A percentile compares a stretch with the other conserved stretches of the same genome.
Conservation (phyloP, 169 alveolate genomes). For the Toxoplasma gondii region DNA sequence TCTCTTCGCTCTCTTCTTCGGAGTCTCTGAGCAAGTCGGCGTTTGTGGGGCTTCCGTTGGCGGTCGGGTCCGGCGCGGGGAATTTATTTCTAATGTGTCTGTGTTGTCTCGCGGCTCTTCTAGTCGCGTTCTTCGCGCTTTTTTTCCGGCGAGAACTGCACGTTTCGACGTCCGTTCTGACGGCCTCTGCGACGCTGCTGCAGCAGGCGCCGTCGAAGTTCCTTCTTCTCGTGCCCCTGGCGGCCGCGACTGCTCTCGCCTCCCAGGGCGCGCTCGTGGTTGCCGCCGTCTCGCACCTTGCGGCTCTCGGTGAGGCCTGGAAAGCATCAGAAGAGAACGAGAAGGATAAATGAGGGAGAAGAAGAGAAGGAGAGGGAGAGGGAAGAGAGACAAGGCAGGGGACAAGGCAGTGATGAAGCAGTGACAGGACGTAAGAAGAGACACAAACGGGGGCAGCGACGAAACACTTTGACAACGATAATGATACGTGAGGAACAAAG, state of each 20-base stretch:
- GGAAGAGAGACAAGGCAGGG: too few relatives aligned
- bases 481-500: too few relatives aligned
- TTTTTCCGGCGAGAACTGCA: conserved; percentile 1
- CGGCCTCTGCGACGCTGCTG: conserved; percentile 39
- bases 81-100: neutral
- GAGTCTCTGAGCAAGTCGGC: neutral
- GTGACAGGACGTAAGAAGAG: too few relatives aligned
- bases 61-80: neutral
- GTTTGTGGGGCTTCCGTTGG: neutral
- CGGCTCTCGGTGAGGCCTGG: conserved; percentile 11
- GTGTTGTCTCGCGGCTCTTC: neutral
- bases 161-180: conserved; percentile 30
- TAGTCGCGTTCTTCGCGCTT: neutral
- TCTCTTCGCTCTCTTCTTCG: too few relatives aligned
- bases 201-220: conserved; percentile 42
- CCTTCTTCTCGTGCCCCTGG: conserved; percentile 29
- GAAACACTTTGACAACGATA: too few relatives aligned
- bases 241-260: conserved; percentile 35
- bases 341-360: neutral
- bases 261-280: conserved; percentile 22
- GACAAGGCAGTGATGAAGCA: too few relatives aligned
- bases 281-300: neutral
- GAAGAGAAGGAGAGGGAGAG: too few relatives aligned
- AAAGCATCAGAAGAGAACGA: neutral
- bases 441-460: too few relatives aligned